Evolutionary conservation across 169 alveolate genomes (phyloP), one percentile per base, ranked within the genome.

Genomic region (Eimeria sp.): DNA sequence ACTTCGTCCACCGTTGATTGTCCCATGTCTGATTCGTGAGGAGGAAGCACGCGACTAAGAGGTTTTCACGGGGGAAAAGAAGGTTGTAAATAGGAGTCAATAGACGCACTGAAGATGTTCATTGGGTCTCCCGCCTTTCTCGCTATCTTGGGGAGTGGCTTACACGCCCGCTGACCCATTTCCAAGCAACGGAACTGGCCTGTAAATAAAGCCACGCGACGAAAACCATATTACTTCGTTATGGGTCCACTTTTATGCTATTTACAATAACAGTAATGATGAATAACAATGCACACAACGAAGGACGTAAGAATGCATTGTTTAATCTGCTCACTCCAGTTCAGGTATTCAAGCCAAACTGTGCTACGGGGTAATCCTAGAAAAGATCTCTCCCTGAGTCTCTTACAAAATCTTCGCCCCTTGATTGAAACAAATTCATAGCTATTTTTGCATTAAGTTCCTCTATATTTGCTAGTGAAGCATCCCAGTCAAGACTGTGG

Each of bases 81-180:
- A 13, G 3, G 2, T 4, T 10, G 5, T 45, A 7, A 70, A n/a
- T 2, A 30, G 45, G 49, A 7, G 30, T 43, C 63, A 51, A 9
- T 25, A 45, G 78, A 84, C 78, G 61, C 78, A 84, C 92, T 84
- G 80, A 58, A 61, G 61, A 61, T 78, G 78, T 84, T 84, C 78
- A 84, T 84, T 30, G 92, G 92, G 40, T 84, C 92, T 54, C 92
- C 92, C 10, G 92, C 92, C 61, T 61, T 84, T 43, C 92, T 18
- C 92, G 61, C 34, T 30, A 84, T 40, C 78, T 61, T 84, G 63
- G 92, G 92, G 43, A 84, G 78, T 11, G 78, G 63, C 78, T 84
- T 84, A 18, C 75, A 34, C 58, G 47, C 63, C 92, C 61, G 92
- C 92, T 84, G 92, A 13, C 92, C 92, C 92, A 84, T 84, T n/a